Conservation (phyloP, 225 moss, liverwort and hornwort species). For the Asterella californica region DNA sequence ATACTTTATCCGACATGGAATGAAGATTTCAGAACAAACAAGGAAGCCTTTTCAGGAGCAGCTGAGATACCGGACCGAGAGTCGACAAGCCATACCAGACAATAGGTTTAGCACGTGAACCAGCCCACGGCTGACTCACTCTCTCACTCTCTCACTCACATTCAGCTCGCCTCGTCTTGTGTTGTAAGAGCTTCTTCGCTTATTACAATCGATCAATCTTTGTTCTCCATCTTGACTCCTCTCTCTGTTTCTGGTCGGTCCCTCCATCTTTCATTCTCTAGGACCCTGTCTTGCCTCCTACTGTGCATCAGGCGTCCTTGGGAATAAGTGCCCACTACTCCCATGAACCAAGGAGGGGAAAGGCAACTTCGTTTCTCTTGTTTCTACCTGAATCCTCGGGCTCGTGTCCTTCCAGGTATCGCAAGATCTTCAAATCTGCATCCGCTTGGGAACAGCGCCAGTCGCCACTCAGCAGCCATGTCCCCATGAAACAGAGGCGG, state of each 20-base stretch:
- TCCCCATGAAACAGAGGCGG: background rate
- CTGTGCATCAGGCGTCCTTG: background rate
- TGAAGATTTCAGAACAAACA: background rate
- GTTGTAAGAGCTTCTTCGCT: background rate
- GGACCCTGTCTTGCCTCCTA: background rate
- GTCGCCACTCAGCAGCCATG: background rate
- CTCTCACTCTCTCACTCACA: background rate
- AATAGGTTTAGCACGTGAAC: background rate
- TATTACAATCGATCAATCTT: background rate
- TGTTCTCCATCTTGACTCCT: background rate
- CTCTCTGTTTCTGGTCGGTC: background rate
- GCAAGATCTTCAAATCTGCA: background rate
- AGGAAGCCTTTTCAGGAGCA: background rate
- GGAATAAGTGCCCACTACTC: slow-evolving; percentile 1
- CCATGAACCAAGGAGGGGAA: background rate
- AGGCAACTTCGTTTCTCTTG: background rate
- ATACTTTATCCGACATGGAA: slow-evolving; percentile 3
- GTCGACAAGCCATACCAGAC: background rate
- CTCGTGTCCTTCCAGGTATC: background rate
- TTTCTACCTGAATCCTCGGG: slow-evolving; percentile 7
- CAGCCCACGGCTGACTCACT: background rate
- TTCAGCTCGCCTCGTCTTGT: background rate
- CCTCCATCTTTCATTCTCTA: background rate
- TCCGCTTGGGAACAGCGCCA: background rate
- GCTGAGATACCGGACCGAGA: background rate